phyloP scores from a whole-genome alignment of 768 basidiomycete species.

The Pulveroboletus frians region DNA sequence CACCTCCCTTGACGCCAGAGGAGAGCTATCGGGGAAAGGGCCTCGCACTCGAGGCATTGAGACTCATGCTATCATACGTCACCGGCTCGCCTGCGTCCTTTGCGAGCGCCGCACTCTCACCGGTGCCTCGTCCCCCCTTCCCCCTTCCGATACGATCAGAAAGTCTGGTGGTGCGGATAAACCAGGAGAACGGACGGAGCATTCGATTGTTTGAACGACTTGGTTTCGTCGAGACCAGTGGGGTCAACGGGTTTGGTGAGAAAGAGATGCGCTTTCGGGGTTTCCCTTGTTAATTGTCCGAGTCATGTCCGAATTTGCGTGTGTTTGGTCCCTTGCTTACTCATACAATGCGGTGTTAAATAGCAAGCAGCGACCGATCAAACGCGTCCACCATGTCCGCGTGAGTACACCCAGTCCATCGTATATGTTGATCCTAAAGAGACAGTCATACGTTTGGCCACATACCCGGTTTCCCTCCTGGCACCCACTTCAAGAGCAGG shows the following conservation, averaged over 20 bases:
- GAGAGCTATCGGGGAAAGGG: slow-evolving; percentile 64
- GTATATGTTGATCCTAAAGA: too few relatives aligned
- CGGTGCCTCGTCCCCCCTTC: slow-evolving; percentile 26
- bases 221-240: slow-evolving; percentile 66
- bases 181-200: slow-evolving; percentile 62
- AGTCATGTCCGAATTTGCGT: slow-evolving; percentile 16
- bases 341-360: slow-evolving; percentile 8
- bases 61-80: slow-evolving; percentile 64
- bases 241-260: slow-evolving; percentile 73
- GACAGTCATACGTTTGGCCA: slow-evolving; percentile 25
- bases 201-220: slow-evolving; percentile 70
- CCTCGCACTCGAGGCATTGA: slow-evolving; percentile 55
- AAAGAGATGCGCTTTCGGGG: slow-evolving; percentile 61
- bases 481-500: slow-evolving; percentile 21
- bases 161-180: slow-evolving; percentile 65
- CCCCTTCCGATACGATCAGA: slow-evolving; percentile 42
- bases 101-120: slow-evolving; percentile 9
- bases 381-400: slow-evolving; percentile 17
- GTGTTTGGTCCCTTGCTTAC: slow-evolving; percentile 5
- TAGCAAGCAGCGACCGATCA: not conserved
- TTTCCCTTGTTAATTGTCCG: slow-evolving; percentile 5
- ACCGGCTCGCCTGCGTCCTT: slow-evolving; percentile 37
- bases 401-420: too few relatives aligned
- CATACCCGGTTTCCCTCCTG: slow-evolving; percentile 22
- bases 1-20: slow-evolving; percentile 39